Base-by-base conservation (phyloP, 768 basidiomycete species). In the Trametes cingulata region DNA sequence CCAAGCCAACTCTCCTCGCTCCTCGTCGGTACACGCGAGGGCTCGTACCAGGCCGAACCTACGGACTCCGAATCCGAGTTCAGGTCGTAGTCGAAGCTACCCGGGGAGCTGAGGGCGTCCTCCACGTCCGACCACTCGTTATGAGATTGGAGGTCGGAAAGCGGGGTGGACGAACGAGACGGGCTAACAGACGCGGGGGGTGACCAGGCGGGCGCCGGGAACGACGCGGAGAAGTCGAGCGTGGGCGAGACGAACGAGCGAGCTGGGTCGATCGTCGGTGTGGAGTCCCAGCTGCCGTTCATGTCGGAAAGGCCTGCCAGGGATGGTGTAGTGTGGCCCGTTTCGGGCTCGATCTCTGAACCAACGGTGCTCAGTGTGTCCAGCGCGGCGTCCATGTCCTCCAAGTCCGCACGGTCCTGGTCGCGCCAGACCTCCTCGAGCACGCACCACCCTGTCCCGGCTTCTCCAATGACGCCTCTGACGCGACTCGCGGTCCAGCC, bases 231-330 rank as follows among this genome's bases (percentile, higher is more conserved):
- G 63, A 90, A 81, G 69, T 91, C 89, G 54, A 92, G 79, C 1
- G 84, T 88, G 6, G 91, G 91, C n/a, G 92, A 74, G 12, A 93
- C 73, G 58, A 95, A 82, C 2, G 90, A 89, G n/a, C 82, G 76
- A 3, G 88, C 76, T 12, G 86, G 82, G 67, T 90, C 86, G 24
- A 80, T 74, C n/a, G 52, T 63, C 29, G 29, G 29, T 43, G 64
- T 36, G 10, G 49, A 51, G 50, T 27, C 37, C 61, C 59, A 56
- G 50, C 49, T 50, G 13, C 54, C 61, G 52, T 58, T 49, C 29
- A 63, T 15, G 52, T 40, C 56, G 6, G 54, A 46, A n/a, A 60
- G 50, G 14, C 43, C 54, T 8, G 49, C 46, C 14, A 45, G 60
- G 17, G 51, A 35, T 6, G 61, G 22, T 25, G 45, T 27, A 24